Conservation (phyloP, 768 basidiomycete species). For the Scleroderma bovista region DNA sequence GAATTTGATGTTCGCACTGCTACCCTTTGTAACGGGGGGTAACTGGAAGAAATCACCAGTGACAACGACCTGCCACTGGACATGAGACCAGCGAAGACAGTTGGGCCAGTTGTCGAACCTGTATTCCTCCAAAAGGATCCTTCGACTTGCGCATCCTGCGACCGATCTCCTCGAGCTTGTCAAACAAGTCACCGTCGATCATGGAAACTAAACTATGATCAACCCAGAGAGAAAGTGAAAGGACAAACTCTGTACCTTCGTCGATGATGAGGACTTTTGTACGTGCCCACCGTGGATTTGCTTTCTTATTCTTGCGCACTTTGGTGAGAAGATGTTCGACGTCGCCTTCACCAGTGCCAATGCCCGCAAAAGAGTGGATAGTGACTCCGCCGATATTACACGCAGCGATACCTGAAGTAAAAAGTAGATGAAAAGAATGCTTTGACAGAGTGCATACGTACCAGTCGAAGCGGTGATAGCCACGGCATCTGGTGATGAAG, state of each 20-base stretch:
- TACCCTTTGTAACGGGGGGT: slow-evolving; percentile 77
- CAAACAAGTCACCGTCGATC: slow-evolving; percentile 91
- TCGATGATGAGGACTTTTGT: slow-evolving; percentile 83
- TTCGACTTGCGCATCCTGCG: slow-evolving; percentile 52
- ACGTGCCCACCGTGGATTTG: slow-evolving; percentile 70
- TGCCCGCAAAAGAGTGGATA: slow-evolving; percentile 93
- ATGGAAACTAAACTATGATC: slow-evolving; percentile 71
- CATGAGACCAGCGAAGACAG: neutral
- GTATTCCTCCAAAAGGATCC: slow-evolving; percentile 89
- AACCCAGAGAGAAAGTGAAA: neutral
- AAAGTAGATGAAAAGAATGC: neutral
- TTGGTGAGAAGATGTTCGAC: slow-evolving; percentile 58
- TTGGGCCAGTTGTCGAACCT: slow-evolving; percentile 39
- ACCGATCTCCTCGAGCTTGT: slow-evolving; percentile 79
- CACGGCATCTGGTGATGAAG: slow-evolving; percentile 60
- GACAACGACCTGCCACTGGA: slow-evolving; percentile 60
- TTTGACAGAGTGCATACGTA: slow-evolving; percentile 18
- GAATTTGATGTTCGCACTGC: slow-evolving; percentile 57
- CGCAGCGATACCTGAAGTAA: slow-evolving; percentile 73
- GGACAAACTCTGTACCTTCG: slow-evolving; percentile 48
- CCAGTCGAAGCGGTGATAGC: slow-evolving; percentile 96
- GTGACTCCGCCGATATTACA: slow-evolving; percentile 97
- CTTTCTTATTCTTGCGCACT: slow-evolving; percentile 81
- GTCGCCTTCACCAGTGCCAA: slow-evolving; percentile 73
- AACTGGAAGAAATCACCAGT: slow-evolving; percentile 99